Base-by-base conservation (phyloP, 2,329 filamentous ascomycete species). In the Botryotinia convoluta region DNA sequence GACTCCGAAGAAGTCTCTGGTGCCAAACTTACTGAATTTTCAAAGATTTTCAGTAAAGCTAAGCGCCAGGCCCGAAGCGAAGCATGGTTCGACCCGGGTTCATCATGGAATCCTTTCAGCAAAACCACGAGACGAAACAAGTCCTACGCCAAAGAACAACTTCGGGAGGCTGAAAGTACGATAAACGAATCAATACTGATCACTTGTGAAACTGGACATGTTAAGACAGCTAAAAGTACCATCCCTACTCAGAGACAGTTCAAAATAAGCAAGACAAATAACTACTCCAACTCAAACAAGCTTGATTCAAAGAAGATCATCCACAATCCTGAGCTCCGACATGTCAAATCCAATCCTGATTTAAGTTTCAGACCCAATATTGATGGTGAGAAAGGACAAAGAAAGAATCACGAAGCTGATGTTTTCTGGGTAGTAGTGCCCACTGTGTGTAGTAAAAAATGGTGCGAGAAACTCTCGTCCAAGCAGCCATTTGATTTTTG, bases 321-420 rank as follows among this genome's bases (percentile, higher is more conserved):
- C n/a, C n/a, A n/a, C n/a, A n/a, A n/a, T n/a, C n/a, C n/a, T 14
- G 18, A 32, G n/a, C 16, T 29, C 26, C 94, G 97, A 82, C 95
- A 99, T 80, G 93, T 98, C 79, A 98, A 98, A 82, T 98, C 97
- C 79, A 95, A 98, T 79, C 92, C 93, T 3, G 94, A 97, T 77
- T 86, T 98, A 48, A 94, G 97, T 82, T 98, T 98, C 82, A 87
- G 94, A 79, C 95, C 95, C 1, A 97, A 97, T 76, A 84, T 97
- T 8, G 93, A 97, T 75, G 95, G 95, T 1, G 90, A 92, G 74
- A 96, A 95, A 82, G 95, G 94, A 37, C 88, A 89, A 79, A 89
- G 90, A 81, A 98, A 98, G 85, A 87, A 91, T 76, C 88, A 90
- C 74, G 89, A 92, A 80, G 92, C 93, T 1, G 89, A 92, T 60